Evolutionary conservation across 768 basidiomycete species (phyloP).

Genomic region (Leccinum disarticulatum): DNA sequence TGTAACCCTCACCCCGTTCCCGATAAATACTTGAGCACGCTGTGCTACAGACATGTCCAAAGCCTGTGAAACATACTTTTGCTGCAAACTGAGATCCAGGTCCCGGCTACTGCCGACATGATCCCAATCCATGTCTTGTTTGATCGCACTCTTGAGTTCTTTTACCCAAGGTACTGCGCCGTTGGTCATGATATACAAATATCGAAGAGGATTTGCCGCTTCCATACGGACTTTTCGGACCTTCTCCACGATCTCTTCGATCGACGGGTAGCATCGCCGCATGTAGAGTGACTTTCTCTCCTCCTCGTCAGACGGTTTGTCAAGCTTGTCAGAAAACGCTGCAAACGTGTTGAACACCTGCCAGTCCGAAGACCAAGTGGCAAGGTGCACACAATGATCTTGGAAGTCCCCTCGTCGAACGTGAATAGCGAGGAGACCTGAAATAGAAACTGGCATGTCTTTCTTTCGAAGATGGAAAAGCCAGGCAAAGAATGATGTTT

Average conservation of each 20-base stretch:
- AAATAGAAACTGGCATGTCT: constrained; percentile 21
- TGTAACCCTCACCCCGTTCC: constrained; percentile 46
- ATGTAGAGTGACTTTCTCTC: constrained; percentile 29
- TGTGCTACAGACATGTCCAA: constrained; percentile 53
- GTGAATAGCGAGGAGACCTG: constrained; percentile 50
- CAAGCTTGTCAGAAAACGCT: constrained; percentile 38
- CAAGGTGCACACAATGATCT: constrained; percentile 44
- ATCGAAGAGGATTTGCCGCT: constrained; percentile 27
- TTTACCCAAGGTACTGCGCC: constrained; percentile 41
- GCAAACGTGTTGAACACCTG: constrained; percentile 48
- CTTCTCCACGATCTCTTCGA: constrained; percentile 42
- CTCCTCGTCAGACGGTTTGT: constrained; percentile 28
- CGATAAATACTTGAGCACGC: constrained; percentile 49
- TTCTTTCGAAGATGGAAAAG: constrained; percentile 1
- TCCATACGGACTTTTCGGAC: constrained; percentile 35
- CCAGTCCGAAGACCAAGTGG: constrained; percentile 36
- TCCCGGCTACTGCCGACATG: constrained; percentile 44
- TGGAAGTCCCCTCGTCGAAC: constrained; percentile 52
- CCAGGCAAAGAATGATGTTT: background rate
- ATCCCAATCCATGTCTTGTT: constrained; percentile 36
- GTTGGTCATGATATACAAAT: constrained; percentile 51
- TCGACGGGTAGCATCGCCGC: constrained; percentile 43
- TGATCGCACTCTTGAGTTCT: constrained; percentile 39
- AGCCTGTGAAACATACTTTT: constrained; percentile 44
- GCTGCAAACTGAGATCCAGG: constrained; percentile 40